Percentiles rank a stretch among this genome's conserved stretches.
These are phyloP conservation scores for Fusarium pseudocircinatum DNA, from an alignment of 2,329 filamentous ascomycete genomes.

Conservation along the genomic window DNA sequence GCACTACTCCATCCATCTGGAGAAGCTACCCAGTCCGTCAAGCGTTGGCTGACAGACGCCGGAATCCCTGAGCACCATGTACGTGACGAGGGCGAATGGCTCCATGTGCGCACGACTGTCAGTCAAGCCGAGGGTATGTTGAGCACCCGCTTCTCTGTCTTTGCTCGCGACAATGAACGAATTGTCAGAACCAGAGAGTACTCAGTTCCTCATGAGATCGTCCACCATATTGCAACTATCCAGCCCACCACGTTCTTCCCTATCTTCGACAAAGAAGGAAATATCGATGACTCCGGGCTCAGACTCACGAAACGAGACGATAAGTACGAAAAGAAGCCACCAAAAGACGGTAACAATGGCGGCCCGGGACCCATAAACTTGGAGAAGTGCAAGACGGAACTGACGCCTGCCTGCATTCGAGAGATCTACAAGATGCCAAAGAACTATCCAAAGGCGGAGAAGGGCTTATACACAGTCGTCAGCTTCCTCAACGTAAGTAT, in stretches of 20 bases:
- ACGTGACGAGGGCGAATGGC: slow-evolving; percentile 49
- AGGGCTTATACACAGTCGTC: slow-evolving; percentile 69
- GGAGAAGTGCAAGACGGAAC: slow-evolving; percentile 48
- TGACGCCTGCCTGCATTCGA: slow-evolving; percentile 57
- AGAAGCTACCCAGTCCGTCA: slow-evolving; percentile 52
- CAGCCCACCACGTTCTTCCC: slow-evolving; percentile 57
- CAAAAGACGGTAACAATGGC: slow-evolving; percentile 23
- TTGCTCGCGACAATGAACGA: slow-evolving; percentile 50
- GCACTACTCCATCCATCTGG: slow-evolving; percentile 57
- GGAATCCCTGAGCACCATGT: slow-evolving; percentile 51
- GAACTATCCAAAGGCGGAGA: slow-evolving; percentile 65
- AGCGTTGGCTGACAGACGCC: slow-evolving; percentile 56
- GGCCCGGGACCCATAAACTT: slow-evolving; percentile 16
- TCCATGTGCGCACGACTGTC: slow-evolving; percentile 55
- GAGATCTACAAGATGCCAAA: slow-evolving; percentile 56
- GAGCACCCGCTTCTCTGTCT: slow-evolving; percentile 55
- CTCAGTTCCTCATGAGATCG: slow-evolving; percentile 49
- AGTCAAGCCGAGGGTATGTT: slow-evolving; percentile 56
- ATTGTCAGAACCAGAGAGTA: slow-evolving; percentile 53
- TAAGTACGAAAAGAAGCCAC: neutral
- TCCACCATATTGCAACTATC: slow-evolving; percentile 54
- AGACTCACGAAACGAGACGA: neutral
- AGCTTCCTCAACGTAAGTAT: slow-evolving; percentile 53
- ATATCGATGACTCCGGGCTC: neutral
- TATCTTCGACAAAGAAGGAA: neutral